These are phyloP conservation scores for Coleophoma crateriformis DNA, from an alignment of 2,329 filamentous ascomycete species.

Conservation along the genomic window DNA sequence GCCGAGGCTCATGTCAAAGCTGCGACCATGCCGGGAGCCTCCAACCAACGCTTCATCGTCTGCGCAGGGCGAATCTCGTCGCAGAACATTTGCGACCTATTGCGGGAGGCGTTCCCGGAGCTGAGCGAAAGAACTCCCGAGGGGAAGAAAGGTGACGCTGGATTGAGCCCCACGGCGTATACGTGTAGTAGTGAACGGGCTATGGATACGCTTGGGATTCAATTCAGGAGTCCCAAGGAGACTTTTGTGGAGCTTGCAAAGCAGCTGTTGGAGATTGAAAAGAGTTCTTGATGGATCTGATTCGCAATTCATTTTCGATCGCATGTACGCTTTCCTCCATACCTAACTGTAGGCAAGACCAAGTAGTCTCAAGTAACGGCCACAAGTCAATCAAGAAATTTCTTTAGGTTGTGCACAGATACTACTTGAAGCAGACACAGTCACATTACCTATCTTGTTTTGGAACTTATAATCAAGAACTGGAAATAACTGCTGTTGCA, in stretches of 20 bases:
- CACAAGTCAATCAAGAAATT: too few relatives aligned
- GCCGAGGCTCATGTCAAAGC: slow-evolving; percentile 57
- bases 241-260: slow-evolving; percentile 20
- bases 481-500: too few relatives aligned
- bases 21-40: slow-evolving; percentile 46
- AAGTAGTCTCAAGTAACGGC: too few relatives aligned
- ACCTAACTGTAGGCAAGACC: too few relatives aligned
- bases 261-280: slow-evolving; percentile 17
- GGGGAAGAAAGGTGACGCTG: slow-evolving; percentile 25
- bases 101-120: slow-evolving; percentile 46
- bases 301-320: too few relatives aligned
- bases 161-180: slow-evolving; percentile 5
- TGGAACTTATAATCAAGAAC: too few relatives aligned
- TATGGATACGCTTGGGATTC: slow-evolving; percentile 9
- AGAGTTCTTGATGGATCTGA: not conserved
- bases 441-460: too few relatives aligned
- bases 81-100: slow-evolving; percentile 47
- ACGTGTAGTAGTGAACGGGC: slow-evolving; percentile 9
- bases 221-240: slow-evolving; percentile 11
- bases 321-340: too few relatives aligned
- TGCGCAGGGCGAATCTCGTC: slow-evolving; percentile 54
- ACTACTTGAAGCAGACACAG: too few relatives aligned
- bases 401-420: too few relatives aligned
- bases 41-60: slow-evolving; percentile 56
- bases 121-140: slow-evolving; percentile 40